Conservation (phyloP, 768 basidiomycete genomes). For the Porphyrellus cyaneotinctus region DNA sequence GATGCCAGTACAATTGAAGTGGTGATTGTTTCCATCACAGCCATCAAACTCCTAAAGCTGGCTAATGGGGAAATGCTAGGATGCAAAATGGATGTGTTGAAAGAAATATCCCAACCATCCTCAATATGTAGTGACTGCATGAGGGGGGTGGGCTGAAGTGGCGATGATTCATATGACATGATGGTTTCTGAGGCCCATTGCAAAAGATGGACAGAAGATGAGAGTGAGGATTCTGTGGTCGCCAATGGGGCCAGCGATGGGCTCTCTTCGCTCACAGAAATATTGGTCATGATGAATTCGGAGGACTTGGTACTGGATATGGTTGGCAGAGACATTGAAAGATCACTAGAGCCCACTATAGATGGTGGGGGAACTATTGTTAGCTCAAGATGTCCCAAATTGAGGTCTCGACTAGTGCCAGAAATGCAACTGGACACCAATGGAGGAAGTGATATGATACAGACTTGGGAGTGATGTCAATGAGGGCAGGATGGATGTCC, state of each 20-base stretch:
- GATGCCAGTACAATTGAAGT: constrained; percentile 17
- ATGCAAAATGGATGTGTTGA: constrained; percentile 70
- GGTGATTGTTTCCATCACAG: constrained; percentile 32
- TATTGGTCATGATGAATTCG: constrained; percentile 24
- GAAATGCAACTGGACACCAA: constrained; percentile 28
- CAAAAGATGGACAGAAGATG: constrained; percentile 39
- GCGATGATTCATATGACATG: constrained; percentile 70
- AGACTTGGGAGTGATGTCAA: constrained; percentile 20
- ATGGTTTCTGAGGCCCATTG: constrained; percentile 64
- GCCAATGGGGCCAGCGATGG: constrained; percentile 33
- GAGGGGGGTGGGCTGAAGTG: constrained; percentile 70
- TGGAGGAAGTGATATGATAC: constrained; percentile 42
- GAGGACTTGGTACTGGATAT: constrained; percentile 43
- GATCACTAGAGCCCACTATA: constrained; percentile 20
- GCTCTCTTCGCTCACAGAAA: constrained; percentile 28
- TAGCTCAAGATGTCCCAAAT: constrained; percentile 17
- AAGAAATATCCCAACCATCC: constrained; percentile 60
- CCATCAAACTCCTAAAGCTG: constrained; percentile 32
- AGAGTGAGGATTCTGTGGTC: constrained; percentile 35
- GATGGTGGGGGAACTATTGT: constrained; percentile 7
- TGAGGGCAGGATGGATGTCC: constrained; percentile 13
- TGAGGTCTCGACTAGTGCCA: constrained; percentile 19
- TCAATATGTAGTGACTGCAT: constrained; percentile 46
- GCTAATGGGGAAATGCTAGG: constrained; percentile 46
- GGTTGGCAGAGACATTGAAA: constrained; percentile 29